Evolutionary conservation across 352 stramenopile genomes (phyloP), one percentile per base, ranked within the genome.

Genomic region (Albugo laibachii): DNA sequence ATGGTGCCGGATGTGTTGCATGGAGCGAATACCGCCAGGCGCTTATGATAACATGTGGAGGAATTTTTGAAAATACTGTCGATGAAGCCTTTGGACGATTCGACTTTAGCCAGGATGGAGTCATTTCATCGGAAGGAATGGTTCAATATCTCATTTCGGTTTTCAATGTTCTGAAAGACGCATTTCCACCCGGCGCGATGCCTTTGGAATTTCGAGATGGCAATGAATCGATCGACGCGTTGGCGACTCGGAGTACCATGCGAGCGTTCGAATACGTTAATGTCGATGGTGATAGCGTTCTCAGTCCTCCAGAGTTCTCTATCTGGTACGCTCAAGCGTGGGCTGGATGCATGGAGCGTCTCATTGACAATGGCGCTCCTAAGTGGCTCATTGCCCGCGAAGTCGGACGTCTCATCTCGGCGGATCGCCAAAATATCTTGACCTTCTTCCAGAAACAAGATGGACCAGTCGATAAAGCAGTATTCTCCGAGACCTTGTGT

Each of bases 301-400:
- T 63, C 47, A 44, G 36, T 24, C 55, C 60, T 24, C 50, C 51
- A n/a, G 49, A 63, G 5, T 94, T 47, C 63, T 67, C 72, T 13
- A 59, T 73, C 18, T 93, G 80, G 80, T 93, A 88, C 48, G 72
- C 66, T 16, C 61, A 61, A 35, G 83, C 69, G 14, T 87, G 58
- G 52, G 73, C 66, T 4, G 75, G 72, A 3, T 80, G 80, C 44
- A 81, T 88, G 12, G 72, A 88, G 47, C 61, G 75, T 8, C 48
- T 88, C 16, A 83, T 88, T 36, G 66, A 85, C 47, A 82, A 80
- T 49, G 83, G 76, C 46, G 69, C 81, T 13, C 72, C 75, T 0
- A 71, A 83, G 43, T 85, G 74, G 75, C 55, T 85, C 11, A 83
- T 66, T 11, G 49, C 89, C 12, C 69, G 66, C 27, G 73, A 93